phyloP scores from a whole-genome alignment of 345 rosid genomes.

The Euphorbia lathyris region DNA sequence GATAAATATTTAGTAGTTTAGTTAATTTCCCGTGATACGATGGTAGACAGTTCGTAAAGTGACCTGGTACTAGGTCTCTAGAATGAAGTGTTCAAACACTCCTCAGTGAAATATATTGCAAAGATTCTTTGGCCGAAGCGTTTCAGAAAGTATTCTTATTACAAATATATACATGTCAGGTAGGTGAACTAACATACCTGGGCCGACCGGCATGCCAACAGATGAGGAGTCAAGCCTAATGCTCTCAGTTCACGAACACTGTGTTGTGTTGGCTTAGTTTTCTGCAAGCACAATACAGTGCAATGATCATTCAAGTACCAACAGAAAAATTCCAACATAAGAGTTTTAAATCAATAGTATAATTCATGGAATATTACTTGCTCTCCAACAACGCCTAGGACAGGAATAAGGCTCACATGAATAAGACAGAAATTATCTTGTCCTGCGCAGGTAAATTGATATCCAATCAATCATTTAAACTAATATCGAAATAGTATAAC shows the following conservation, averaged over 20 bases:
- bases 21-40: background rate
- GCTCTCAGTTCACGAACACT: slow-evolving; percentile 40
- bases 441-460: slow-evolving; percentile 31
- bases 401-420: slow-evolving; percentile 38
- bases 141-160: background rate
- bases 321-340: background rate
- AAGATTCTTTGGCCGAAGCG: background rate
- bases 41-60: background rate
- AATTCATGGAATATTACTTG: slow-evolving; percentile 18
- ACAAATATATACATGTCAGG: background rate
- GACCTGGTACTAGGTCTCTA: background rate
- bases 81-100: slow-evolving; percentile 3
- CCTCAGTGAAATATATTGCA: background rate
- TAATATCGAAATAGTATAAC: background rate
- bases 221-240: slow-evolving; percentile 36
- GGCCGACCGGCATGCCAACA: slow-evolving; percentile 37
- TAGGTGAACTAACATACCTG: slow-evolving; percentile 19
- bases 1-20: background rate
- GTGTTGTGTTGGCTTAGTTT: slow-evolving; percentile 38
- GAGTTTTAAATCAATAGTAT: background rate
- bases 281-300: slow-evolving; percentile 17
- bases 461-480: slow-evolving; percentile 7
- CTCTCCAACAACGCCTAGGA: slow-evolving; percentile 36
- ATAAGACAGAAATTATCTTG: slow-evolving; percentile 33
- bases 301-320: slow-evolving; percentile 3